Evolutionary conservation across 768 basidiomycete genomes (phyloP), one percentile per base, ranked within the genome.

Genomic region (Lanmaoa pseudosensibilis): DNA sequence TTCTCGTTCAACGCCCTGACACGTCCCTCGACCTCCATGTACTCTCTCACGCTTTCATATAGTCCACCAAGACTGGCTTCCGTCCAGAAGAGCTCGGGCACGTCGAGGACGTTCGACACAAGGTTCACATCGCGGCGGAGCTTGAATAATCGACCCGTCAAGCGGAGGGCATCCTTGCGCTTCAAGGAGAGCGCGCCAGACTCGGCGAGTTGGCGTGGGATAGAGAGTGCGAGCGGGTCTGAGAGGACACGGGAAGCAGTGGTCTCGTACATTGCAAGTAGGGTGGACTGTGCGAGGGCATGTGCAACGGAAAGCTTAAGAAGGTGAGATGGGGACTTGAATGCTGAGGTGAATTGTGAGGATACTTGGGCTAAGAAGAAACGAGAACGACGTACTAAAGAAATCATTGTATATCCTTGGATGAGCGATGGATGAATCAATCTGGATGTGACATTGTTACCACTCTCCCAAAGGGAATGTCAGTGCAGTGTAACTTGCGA

Each of bases 351-450:
- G 44, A 47, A 46, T 40, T 15, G 6, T 46, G 19, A 60, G 40
- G 13, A 46, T 23, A 36, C 25, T 12, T 27, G 25, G 7, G 30
- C 32, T 36, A 10, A 59, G 8, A 32, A 23, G 19, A 36, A 25
- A 49, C 32, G 10, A 38, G n/a, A 51, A 30, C 27, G 11, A 78
- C 88, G 62, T 66, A 94, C 94, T 94, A 75, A 95, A 96, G 74
- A 95, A 92, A 71, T 96, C 94, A 59, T 98, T 96, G 75, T 92
- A 97, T 60, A 98, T 94, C 45, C 94, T 83, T 16, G 94, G 95
- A 64, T 88, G 93, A 1, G 83, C 79, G 11, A 94, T 92, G 52
- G 85, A 74, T 4, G 88, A 82, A 65, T 98, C 94, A 66, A 94
- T 90, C 91, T 91, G 57, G 2, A 39, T 23, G 38, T 6, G 13